Evolutionary conservation across 208 protist genomes (phyloP), one percentile per base, ranked within the genome.

Genomic region (Trypanosoma avium): DNA sequence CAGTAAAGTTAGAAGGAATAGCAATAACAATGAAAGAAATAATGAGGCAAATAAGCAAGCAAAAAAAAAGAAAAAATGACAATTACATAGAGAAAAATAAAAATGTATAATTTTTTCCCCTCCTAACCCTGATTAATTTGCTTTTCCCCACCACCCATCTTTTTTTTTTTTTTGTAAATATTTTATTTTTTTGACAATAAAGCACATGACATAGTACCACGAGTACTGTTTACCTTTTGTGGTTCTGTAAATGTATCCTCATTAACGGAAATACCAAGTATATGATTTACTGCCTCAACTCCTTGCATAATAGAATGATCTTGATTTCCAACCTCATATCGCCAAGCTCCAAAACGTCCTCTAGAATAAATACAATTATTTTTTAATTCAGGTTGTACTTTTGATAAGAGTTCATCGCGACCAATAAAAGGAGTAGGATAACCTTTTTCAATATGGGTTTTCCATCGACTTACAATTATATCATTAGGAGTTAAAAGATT

Each of bases 241-340:
- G 46, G 59, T 21, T 43, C 61, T 33, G 24, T 48, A 30, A 86
- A 57, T 0, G 75, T 76, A 17, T 69, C 65, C 46, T 82, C 75
- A 12, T 56, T 55, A 5, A 54, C 33, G 6, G 54, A 32, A 13
- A 46, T 15, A 21, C 73, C 58, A 38, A 78, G 62, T 24, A 64
- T 45, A 17, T 69, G 29, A 46, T 83, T 61, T 15, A 87, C 71
- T 15, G 75, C 77, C 72, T 90, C 81, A n/a, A 90, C 84, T 6
- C 84, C 84, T 45, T 87, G 80, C 84, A 87, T 86, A 19, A 79
- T 22, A 0, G 79, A 82, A 58, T 88, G 80, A 56, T 88, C 81
- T 43, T 92, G 80, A 53, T 92, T 89, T 22, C 67, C 82, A 19
- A 90, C 81, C 71, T 90, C 86, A 61, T 90, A 93, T 59, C 74